These are phyloP conservation scores for Cryptococcus sp. DNA, from an alignment of 1,284 basidiomycete genomes.

Conservation along the genomic window DNA sequence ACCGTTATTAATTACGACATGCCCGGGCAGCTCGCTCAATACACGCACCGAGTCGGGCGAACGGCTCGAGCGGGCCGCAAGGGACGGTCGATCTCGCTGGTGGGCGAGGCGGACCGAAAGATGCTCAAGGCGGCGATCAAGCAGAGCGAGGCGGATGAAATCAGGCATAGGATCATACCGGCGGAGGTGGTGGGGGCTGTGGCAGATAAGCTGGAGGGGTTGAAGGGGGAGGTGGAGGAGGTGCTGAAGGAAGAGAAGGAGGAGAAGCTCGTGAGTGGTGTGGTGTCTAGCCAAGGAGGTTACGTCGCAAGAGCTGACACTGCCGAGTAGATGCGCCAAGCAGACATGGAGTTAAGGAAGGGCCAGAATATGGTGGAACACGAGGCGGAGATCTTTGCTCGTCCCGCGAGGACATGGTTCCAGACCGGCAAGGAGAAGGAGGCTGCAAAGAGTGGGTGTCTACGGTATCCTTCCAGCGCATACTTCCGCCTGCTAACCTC, in stretches of 20 bases:
- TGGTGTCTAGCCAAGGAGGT: background rate
- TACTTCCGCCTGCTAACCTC: background rate
- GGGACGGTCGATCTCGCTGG: conserved; percentile 90
- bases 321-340: conserved; percentile 64
- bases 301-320: background rate
- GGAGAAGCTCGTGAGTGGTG: conserved; percentile 71
- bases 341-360: conserved; percentile 95
- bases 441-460: conserved; percentile 68
- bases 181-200: conserved; percentile 72
- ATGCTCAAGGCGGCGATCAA: conserved; percentile 96
- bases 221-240: conserved; percentile 76
- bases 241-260: conserved; percentile 91
- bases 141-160: conserved; percentile 74
- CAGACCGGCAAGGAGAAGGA: conserved; percentile 82
- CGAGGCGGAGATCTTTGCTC: conserved; percentile 86
- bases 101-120: conserved; percentile 93
- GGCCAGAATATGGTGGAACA: conserved; percentile 96
- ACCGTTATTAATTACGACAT: conserved; percentile 98
- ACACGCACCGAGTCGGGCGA: conserved; percentile 93
- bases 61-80: conserved; percentile 91
- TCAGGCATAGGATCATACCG: conserved; percentile 86
- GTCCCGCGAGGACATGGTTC: conserved; percentile 98
- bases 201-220: conserved; percentile 63
- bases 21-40: conserved; percentile 88
- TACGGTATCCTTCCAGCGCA: background rate